Percentiles rank a stretch among this genome's conserved stretches.
Conservation (phyloP, 2,329 filamentous ascomycete genomes). For the Cladorrhinum sp. region DNA sequence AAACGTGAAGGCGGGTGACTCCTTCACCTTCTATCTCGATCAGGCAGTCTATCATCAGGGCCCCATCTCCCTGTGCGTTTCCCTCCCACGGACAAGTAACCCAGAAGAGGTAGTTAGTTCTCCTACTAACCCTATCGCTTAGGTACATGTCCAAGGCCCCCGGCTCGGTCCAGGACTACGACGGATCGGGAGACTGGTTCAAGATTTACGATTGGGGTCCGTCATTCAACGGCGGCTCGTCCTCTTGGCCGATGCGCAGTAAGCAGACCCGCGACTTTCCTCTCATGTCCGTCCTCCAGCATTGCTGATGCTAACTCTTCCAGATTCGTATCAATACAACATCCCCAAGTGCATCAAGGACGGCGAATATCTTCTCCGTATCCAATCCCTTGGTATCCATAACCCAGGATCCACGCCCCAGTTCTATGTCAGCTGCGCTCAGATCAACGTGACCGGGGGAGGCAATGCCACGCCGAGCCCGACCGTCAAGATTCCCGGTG, state of each 20-base stretch:
- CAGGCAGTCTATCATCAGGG: conserved; percentile 44
- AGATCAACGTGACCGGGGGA: conserved; percentile 44
- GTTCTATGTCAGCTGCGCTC: conserved; percentile 48
- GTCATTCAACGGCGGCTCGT: conserved; percentile 30
- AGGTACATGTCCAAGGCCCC: conserved; percentile 43
- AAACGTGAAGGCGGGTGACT: conserved; percentile 36
- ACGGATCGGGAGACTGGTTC: conserved; percentile 41
- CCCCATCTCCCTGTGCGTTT: conserved; percentile 36
- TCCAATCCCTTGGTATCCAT: conserved; percentile 61
- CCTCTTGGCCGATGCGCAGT: conserved; percentile 36
- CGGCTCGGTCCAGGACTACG: conserved; percentile 34
- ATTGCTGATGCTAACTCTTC: not conserved
- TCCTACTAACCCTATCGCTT: not conserved
- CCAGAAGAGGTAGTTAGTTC: too few relatives aligned
- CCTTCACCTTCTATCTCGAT: conserved; percentile 40
- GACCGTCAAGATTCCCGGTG: conserved; percentile 40
- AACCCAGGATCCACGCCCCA: conserved; percentile 35
- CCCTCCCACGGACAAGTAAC: too few relatives aligned
- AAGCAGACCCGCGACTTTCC: conserved; percentile 10
- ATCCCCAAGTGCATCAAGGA: conserved; percentile 53
- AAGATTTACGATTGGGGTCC: conserved; percentile 39
- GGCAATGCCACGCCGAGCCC: conserved; percentile 32
- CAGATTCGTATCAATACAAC: conserved; percentile 35
- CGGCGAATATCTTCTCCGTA: conserved; percentile 58
- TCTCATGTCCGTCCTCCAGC: not conserved